Base-by-base conservation (phyloP, 805 yeast species). In the Spathaspora girioi region DNA sequence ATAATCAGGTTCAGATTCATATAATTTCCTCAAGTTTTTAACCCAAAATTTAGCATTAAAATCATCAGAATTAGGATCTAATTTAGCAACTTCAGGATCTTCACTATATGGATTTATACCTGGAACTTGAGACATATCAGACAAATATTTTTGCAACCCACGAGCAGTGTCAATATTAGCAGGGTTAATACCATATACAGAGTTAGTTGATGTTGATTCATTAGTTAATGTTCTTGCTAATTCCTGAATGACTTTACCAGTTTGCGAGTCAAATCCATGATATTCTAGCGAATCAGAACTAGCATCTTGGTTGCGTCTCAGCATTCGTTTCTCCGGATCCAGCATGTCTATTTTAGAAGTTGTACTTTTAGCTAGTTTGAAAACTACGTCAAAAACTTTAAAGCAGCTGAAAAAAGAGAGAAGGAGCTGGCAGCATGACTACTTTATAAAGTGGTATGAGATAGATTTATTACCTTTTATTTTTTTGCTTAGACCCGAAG, bases 21-120 rank as follows among this genome's bases (percentile, higher is more conserved):
- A 65, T 52, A 85, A 60, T 54, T 80, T 81, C 52, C 83, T 72
- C 69, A 83, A 65, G 59, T 85, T 85, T 60, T 82, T 82, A 50
- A 85, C 83, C 91, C 91, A 85, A 50, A 77, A 80, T 59, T 77
- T 80, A 49, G 87, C 75, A 56, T 78, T 77, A 61, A 85, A 85
- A 8, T 76, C 61, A n/a, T 79, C 85, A 47, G 79, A 71, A 23
- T 73, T 69, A 1, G 91, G 91, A 59, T 86, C 82, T 58, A 86
- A 69, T 48, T 71, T 58, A 14, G 79, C 74, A 49, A 71, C 66
- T 48, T 57, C 49, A 8, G 20, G 23, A 5, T 60, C 57, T 14
- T 53, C 58, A 12, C 48, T 54, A 48, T 62, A 72, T 1, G 83
- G 78, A 42, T 59, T 58, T 1, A 71, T 64, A 51, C 84, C 84